Percentiles rank a stretch among this genome's conserved stretches.
phyloP scores from a whole-genome alignment of 140 eudicot genomes.

The Flaveria floridana region DNA sequence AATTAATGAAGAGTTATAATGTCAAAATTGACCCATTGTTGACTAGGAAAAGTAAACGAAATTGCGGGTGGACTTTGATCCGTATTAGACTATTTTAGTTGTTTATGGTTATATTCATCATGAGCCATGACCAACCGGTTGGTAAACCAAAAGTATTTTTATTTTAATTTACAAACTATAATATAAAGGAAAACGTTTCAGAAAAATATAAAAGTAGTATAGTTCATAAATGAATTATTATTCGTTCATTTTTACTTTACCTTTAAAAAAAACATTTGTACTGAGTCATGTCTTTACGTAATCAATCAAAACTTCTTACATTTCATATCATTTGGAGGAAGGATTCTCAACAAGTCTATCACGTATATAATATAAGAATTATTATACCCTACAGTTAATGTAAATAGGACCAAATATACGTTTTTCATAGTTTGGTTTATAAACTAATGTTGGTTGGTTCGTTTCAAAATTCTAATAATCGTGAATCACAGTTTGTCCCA shows the following conservation, averaged over 20 bases:
- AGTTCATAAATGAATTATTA: neutral
- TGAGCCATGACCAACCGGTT: conserved; percentile 19
- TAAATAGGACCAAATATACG: too few relatives aligned
- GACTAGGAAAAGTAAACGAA: neutral
- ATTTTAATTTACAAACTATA: neutral
- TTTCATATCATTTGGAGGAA: too few relatives aligned
- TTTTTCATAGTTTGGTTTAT: too few relatives aligned
- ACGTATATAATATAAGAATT: too few relatives aligned
- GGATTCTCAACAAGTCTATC: too few relatives aligned
- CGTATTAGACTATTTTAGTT: neutral
- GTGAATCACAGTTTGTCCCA: too few relatives aligned
- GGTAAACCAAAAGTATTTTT: neutral
- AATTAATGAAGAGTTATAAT: neutral
- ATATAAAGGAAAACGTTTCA: neutral
- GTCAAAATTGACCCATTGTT: neutral
- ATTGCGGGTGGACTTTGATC: neutral
- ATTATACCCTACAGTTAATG: too few relatives aligned
- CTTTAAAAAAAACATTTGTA: too few relatives aligned
- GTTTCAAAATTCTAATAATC: too few relatives aligned
- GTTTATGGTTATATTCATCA: conserved; percentile 9
- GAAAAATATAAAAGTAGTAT: neutral
- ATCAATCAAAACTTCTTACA: too few relatives aligned
- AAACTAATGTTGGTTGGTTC: too few relatives aligned
- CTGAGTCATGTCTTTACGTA: too few relatives aligned
- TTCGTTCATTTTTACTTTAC: neutral